Evolutionary conservation across 2,329 filamentous ascomycete species (phyloP).

Genomic region (Penicillium sp.): DNA sequence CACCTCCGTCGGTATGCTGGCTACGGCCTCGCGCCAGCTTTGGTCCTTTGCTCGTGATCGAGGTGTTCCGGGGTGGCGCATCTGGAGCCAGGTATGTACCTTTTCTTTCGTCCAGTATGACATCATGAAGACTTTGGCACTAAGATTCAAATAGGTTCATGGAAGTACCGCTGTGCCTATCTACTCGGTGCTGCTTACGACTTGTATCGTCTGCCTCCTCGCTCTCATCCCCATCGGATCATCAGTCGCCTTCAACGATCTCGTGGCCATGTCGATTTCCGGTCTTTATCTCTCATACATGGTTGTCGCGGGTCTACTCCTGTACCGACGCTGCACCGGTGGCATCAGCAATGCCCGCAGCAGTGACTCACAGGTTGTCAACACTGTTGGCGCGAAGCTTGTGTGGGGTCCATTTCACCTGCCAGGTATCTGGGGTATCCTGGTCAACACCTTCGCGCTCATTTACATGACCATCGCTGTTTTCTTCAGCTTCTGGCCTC

Average conservation of each 20-base stretch:
- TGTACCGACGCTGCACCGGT: conserved; percentile 31
- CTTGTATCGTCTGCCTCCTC: conserved; percentile 31
- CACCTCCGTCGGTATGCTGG: conserved; percentile 37
- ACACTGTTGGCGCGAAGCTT: conserved; percentile 30
- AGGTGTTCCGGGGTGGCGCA: conserved; percentile 30
- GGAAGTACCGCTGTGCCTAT: conserved; percentile 29
- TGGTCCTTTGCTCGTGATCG: conserved; percentile 33
- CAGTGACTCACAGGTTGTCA: conserved; percentile 24
- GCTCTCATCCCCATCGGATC: conserved; percentile 40
- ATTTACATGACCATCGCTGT: conserved; percentile 51
- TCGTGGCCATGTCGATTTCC: conserved; percentile 38
- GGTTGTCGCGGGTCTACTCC: conserved; percentile 29
- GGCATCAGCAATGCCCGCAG: conserved; percentile 20
- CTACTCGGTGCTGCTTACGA: conserved; percentile 30
- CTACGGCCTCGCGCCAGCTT: conserved; percentile 49
- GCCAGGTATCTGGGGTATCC: conserved; percentile 39
- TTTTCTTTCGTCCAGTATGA: not conserved
- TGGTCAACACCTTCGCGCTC: conserved; percentile 48
- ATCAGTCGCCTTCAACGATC: conserved; percentile 34
- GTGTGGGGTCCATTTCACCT: conserved; percentile 36
- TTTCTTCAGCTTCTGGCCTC: conserved; percentile 55
- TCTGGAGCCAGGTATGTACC: conserved; percentile 32
- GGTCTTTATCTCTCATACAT: conserved; percentile 37
- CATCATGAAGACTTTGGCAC: not conserved
- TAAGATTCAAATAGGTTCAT: conserved; percentile 21